phyloP scores from a whole-genome alignment of 2,329 filamentous ascomycete genomes.

The Arthrinium phaeospermum region DNA sequence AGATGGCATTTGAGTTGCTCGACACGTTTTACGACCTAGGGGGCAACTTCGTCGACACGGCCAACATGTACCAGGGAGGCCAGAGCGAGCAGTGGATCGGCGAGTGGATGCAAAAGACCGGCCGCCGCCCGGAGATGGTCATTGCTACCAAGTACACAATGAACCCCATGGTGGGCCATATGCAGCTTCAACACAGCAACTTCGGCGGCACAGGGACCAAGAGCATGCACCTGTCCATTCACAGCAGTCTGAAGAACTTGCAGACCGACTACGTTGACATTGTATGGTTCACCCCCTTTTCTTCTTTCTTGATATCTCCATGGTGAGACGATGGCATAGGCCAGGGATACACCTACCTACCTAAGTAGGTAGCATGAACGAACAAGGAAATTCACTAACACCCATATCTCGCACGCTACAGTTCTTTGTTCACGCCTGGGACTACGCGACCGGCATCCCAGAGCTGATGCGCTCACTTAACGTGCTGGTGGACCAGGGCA shows the following conservation, averaged over 20 bases:
- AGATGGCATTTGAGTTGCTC: slow-evolving; percentile 58
- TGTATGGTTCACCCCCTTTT: background rate
- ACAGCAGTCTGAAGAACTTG: slow-evolving; percentile 60
- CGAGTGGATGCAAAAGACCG: slow-evolving; percentile 57
- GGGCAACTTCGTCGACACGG: slow-evolving; percentile 73
- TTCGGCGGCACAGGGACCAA: slow-evolving; percentile 64
- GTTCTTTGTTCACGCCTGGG: slow-evolving; percentile 52
- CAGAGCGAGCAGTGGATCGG: slow-evolving; percentile 63
- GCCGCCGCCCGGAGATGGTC: slow-evolving; percentile 59
- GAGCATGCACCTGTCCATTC: slow-evolving; percentile 59
- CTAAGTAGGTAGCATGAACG: background rate
- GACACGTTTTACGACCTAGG: slow-evolving; percentile 62
- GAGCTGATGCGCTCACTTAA: slow-evolving; percentile 51
- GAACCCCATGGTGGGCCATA: slow-evolving; percentile 43
- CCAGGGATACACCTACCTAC: no score
- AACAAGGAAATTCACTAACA: background rate
- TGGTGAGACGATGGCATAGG: no score
- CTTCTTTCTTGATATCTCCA: background rate
- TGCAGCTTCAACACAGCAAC: slow-evolving; percentile 40
- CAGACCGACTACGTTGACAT: slow-evolving; percentile 62
- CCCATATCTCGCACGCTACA: background rate
- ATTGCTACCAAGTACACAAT: slow-evolving; percentile 63
- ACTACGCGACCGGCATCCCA: slow-evolving; percentile 47
- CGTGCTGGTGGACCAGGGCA: slow-evolving; percentile 46
- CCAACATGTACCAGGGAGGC: slow-evolving; percentile 63